A percentile compares a stretch with the other conserved stretches of the same genome.
Conservation (phyloP, 1,139 yeast species). For the Arxiozyma telluris region DNA sequence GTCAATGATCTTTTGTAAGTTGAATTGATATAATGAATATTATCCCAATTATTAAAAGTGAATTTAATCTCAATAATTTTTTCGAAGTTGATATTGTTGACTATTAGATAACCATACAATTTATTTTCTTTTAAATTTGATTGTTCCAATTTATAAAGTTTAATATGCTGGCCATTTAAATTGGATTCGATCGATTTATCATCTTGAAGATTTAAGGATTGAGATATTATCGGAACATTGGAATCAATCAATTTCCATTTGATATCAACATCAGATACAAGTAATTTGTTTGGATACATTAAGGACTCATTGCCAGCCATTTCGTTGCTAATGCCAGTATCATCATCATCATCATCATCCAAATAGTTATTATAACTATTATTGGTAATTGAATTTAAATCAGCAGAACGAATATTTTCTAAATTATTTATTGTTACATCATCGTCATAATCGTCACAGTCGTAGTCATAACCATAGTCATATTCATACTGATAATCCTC, state of each 20-base stretch:
- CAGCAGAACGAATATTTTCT: not conserved
- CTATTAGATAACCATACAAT: conserved; percentile 21
- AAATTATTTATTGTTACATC: not conserved
- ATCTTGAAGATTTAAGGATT: not conserved
- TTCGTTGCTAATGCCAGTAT: too few species aligned
- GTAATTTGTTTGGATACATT: not conserved
- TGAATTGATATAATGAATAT: conserved; percentile 27
- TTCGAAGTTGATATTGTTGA: conserved; percentile 26
- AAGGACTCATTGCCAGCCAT: not conserved
- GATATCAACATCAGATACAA: conserved; percentile 2
- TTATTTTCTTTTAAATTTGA: conserved; percentile 10
- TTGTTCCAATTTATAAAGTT: conserved; percentile 7
- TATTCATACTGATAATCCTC: not conserved
- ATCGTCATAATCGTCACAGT: not conserved
- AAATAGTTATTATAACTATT: not conserved
- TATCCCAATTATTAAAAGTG: conserved; percentile 27
- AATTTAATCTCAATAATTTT: conserved; percentile 27
- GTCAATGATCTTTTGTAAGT: conserved; percentile 20
- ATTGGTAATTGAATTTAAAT: not conserved
- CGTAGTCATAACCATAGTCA: not conserved
- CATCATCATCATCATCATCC: not conserved
- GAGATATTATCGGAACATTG: conserved; percentile 1
- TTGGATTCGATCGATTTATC: not conserved
- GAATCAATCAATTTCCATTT: conserved; percentile 5
- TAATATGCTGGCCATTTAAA: conserved; percentile 14